phyloP scores from a whole-genome alignment of 371 early-diverging fungal genomes.

The Mucor lusitanicus region DNA sequence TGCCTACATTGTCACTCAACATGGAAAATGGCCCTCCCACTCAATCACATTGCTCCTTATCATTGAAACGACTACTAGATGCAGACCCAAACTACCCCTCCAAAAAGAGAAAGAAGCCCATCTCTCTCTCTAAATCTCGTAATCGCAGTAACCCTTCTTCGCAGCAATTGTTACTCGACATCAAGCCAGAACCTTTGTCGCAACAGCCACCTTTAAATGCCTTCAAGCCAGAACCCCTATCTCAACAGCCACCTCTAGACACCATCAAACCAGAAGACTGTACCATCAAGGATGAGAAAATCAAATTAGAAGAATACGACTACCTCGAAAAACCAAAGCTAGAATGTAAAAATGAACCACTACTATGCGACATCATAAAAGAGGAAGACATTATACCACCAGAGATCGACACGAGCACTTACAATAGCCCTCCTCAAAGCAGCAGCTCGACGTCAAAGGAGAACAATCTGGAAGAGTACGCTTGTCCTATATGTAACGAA shows the following conservation, averaged over 20 bases:
- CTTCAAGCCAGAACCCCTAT: not conserved
- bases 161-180: not conserved
- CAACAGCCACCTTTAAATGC: not conserved
- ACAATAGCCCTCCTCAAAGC: not conserved
- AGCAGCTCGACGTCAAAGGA: not conserved
- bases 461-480: conserved; percentile 4
- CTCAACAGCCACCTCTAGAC: not conserved
- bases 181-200: not conserved
- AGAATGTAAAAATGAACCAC: not conserved
- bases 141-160: not conserved
- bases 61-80: not conserved
- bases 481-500: conserved; percentile 32
- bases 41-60: not conserved
- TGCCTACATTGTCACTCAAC: not conserved
- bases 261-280: not conserved
- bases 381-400: not conserved
- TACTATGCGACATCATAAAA: not conserved
- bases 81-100: not conserved
- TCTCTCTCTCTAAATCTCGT: not conserved
- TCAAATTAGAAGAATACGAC: not conserved
- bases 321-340: not conserved
- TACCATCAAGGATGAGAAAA: not conserved
- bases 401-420: not conserved
- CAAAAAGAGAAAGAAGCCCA: not conserved
- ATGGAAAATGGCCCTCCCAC: not conserved